Conservation (phyloP, 805 yeast species). For the Yarrowia divulgata region DNA sequence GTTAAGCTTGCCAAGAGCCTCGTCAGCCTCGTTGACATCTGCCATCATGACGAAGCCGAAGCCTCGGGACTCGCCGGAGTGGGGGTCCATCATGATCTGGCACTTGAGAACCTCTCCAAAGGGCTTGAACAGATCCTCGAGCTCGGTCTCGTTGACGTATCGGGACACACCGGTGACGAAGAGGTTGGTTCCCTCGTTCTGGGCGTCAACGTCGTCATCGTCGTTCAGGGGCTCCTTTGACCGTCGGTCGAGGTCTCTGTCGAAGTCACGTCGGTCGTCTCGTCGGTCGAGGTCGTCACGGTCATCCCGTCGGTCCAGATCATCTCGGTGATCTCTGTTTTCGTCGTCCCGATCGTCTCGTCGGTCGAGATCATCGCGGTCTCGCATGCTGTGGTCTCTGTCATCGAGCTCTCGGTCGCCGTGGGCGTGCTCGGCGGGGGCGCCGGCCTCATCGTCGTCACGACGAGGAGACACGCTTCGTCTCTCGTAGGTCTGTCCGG, state of each 20-base stretch:
- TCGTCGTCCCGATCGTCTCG: conserved; percentile 21
- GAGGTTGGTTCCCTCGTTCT: conserved; percentile 50
- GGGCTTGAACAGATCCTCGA: conserved; percentile 47
- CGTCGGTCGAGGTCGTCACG: conserved; percentile 26
- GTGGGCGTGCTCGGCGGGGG: conserved; percentile 22
- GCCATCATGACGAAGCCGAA: conserved; percentile 60
- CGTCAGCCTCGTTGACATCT: conserved; percentile 55
- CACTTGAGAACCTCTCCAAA: conserved; percentile 47
- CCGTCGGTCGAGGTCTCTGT: conserved; percentile 22
- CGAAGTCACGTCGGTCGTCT: conserved; percentile 38
- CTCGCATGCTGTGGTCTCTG: conserved; percentile 14
- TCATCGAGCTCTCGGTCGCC: conserved; percentile 27
- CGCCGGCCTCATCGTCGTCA: conserved; percentile 37
- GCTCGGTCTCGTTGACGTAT: conserved; percentile 46
- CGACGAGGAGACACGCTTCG: conserved; percentile 45
- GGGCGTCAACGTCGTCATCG: conserved; percentile 46
- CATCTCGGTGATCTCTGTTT: conserved; percentile 14
- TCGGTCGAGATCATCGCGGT: conserved; percentile 28
- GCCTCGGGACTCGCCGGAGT: conserved; percentile 56
- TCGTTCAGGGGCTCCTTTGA: conserved; percentile 36
- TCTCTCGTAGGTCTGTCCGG: conserved; percentile 43
- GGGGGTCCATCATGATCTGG: conserved; percentile 58
- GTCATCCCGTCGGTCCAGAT: conserved; percentile 48
- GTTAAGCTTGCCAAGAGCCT: conserved; percentile 57
- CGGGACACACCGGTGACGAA: conserved; percentile 51